phyloP scores from a whole-genome alignment of 2,329 filamentous ascomycete species.

The Penicillium sp. region DNA sequence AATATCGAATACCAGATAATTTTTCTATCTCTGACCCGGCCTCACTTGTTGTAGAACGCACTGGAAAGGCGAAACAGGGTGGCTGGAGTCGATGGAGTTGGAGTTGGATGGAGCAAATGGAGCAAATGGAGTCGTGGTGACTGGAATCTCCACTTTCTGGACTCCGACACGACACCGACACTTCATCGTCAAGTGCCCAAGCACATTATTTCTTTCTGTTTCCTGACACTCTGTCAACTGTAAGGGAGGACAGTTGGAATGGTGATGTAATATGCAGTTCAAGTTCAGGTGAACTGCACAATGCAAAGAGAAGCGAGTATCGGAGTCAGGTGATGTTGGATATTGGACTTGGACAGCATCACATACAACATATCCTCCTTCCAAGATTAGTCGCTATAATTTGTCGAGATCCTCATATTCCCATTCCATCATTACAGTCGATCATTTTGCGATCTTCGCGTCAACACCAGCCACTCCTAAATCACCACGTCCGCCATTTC shows the following conservation, averaged over 20 bases:
- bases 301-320: not conserved
- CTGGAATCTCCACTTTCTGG: slow-evolving; percentile 19
- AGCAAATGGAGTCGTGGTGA: slow-evolving; percentile 12
- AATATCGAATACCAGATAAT: not conserved
- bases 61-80: slow-evolving; percentile 5
- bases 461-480: slow-evolving; percentile 9
- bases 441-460: slow-evolving; percentile 12
- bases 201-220: not conserved
- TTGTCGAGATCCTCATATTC: not conserved
- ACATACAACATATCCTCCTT: too few relatives aligned
- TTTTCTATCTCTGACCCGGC: slow-evolving; percentile 4
- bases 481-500: slow-evolving; percentile 7
- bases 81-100: slow-evolving; percentile 5
- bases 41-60: slow-evolving; percentile 7
- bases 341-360: not conserved
- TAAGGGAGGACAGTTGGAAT: slow-evolving; percentile 17
- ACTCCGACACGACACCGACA: slow-evolving; percentile 25
- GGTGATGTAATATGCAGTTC: slow-evolving; percentile 13
- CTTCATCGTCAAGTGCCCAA: slow-evolving; percentile 13
- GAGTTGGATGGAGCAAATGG: slow-evolving; percentile 8
- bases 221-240: not conserved
- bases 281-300: slow-evolving; percentile 1
- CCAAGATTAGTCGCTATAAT: not conserved
- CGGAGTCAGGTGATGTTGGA: slow-evolving; percentile 1
- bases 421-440: not conserved